Conservation (phyloP, 208 protist species). For the Trypanosoma platydactyli region DNA sequence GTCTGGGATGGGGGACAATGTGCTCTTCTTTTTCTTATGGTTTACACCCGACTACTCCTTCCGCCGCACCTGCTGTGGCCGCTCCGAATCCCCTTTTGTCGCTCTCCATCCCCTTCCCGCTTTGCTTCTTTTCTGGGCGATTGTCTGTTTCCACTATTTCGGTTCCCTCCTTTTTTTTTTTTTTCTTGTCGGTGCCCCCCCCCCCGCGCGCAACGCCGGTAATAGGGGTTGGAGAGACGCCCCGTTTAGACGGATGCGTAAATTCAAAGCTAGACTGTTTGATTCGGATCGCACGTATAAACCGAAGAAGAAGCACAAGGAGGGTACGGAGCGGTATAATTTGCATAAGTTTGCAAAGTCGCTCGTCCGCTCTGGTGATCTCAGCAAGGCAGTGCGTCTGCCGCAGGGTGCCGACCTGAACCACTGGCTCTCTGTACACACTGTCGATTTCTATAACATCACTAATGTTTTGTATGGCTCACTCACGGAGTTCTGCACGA, state of each 20-base stretch:
- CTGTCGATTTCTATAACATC: conserved; percentile 99
- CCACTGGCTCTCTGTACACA: conserved; percentile 98
- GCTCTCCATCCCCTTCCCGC: conserved; percentile 19
- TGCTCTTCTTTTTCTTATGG: conserved; percentile 21
- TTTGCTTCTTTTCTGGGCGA: conserved; percentile 15
- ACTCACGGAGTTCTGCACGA: conserved; percentile 99
- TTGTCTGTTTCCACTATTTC: conserved; percentile 7
- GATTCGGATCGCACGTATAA: conserved; percentile 95
- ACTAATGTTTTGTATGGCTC: conserved; percentile 98
- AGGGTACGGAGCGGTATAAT: conserved; percentile 94
- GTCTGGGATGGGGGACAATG: not conserved
- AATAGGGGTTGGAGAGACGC: not conserved
- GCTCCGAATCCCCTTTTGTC: too few species aligned
- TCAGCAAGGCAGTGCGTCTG: conserved; percentile 93
- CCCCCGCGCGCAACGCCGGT: not conserved
- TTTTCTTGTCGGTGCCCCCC: not conserved
- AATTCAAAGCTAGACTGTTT: conserved; percentile 77
- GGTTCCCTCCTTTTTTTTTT: conserved; percentile 5
- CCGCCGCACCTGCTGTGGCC: too few species aligned
- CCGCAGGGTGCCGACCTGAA: conserved; percentile 96
- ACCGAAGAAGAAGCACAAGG: conserved; percentile 93
- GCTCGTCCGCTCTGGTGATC: conserved; percentile 91
- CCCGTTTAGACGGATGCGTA: conserved; percentile 42
- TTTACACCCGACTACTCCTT: too few species aligned
- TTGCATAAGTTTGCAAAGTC: conserved; percentile 93